phyloP scores from a whole-genome alignment of 139 green algal genomes.

The Chlorella sp. region DNA sequence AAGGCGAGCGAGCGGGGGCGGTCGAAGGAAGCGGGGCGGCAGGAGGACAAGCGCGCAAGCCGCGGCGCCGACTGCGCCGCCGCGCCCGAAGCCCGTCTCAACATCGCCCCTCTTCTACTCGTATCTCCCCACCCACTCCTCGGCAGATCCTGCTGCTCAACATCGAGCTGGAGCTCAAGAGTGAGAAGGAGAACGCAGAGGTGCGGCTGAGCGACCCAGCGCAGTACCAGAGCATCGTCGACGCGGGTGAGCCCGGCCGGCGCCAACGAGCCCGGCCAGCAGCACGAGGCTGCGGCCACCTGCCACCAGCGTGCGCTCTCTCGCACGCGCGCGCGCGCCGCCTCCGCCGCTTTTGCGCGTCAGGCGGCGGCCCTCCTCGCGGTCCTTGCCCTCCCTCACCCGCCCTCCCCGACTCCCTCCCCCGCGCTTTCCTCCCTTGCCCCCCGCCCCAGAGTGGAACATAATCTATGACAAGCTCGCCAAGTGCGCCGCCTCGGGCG shows the following conservation, averaged over 20 bases:
- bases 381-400: neutral
- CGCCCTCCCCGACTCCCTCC: neutral
- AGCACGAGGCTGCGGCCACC: neutral
- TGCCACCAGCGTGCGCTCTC: no score
- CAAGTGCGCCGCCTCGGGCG: constrained; percentile 82
- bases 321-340: neutral
- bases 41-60: neutral
- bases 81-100: no score
- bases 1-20: no score
- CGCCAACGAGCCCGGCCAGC: no score
- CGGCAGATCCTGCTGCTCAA: constrained; percentile 98
- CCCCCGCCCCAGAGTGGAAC: constrained; percentile 99
- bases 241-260: constrained; percentile 55
- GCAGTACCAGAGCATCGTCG: constrained; percentile 97
- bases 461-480: constrained; percentile 99
- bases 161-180: constrained; percentile 98
- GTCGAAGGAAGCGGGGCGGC: no score
- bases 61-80: no score
- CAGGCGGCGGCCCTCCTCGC: neutral
- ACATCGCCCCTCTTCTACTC: no score
- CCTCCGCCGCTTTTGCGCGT: neutral
- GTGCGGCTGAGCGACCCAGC: constrained; percentile 90
- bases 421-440: neutral
- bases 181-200: constrained; percentile 98
- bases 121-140: no score